Base-by-base conservation (phyloP, 2,329 filamentous ascomycete species). In the Kalaharituber pfeilii region DNA sequence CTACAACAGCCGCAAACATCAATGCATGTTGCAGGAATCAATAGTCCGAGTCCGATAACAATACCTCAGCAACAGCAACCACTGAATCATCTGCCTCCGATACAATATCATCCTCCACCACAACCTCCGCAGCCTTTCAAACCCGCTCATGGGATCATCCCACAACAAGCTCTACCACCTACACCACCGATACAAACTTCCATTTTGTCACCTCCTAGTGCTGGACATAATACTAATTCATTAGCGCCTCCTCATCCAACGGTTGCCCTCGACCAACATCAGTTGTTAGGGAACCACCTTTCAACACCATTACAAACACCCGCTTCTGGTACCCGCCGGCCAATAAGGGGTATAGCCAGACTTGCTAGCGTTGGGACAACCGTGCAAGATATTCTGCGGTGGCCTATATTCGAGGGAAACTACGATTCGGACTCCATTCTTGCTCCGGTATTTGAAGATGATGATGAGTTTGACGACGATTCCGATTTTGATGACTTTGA, bases 361-460 rank as follows among this genome's bases (percentile, higher is more conserved):
- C 24, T 47, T 15, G 53, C 59, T 29, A 54, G 61, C 25, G 54
- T 57, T 20, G 55, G 57, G 20, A 29, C 53, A 15, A 59, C 55
- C 50, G 61, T 62, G 6, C 62, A 66, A 51, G 62, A 62, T n/a
- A 58, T 66, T 5, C 56, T 67, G 4, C 60, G 58, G 25, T 67
- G 66, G 66, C 63, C 66, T 4, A 59, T 65, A 1, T 66, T 67
- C 24, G 55, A 57, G n/a, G 53, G 61, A 28, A 45, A 54, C 25
- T 57, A 57, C 7, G 18, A 47, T 18, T 50, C 51, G 6, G 58
- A 60, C 27, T 52, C 56, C 44, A 57, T 59, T 18, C 44, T 60
- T 20, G 58, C 58, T 49, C 58, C 58, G 6, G 50, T 60, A 29
- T 60, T 60, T 36, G 56, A 49, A 7, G 59, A 64, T 15, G 51